Conservation (phyloP, 2,329 filamentous ascomycete species). For the Cercospora nicotianae region DNA sequence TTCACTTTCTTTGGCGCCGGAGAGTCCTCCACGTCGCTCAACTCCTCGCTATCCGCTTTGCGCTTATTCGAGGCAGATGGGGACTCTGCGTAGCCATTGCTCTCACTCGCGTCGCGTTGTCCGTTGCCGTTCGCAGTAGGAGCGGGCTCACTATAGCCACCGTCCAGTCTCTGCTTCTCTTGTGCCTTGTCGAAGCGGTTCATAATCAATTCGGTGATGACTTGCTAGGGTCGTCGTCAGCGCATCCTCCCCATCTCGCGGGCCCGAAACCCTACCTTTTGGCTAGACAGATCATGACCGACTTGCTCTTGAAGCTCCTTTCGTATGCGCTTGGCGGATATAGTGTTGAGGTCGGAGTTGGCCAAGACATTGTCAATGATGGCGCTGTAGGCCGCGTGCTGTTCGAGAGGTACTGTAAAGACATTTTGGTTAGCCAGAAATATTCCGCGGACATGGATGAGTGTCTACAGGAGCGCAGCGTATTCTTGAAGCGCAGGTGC, state of each 20-base stretch:
- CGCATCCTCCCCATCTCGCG: background rate
- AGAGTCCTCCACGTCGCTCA: constrained; percentile 44
- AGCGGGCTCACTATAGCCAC: constrained; percentile 38
- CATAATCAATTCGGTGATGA: constrained; percentile 51
- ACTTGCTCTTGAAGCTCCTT: constrained; percentile 62
- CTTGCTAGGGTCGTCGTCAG: constrained; percentile 39
- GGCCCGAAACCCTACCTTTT: constrained; percentile 53
- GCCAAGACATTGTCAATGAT: constrained; percentile 65
- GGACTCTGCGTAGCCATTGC: constrained; percentile 20
- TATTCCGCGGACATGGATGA: background rate
- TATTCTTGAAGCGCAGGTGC: background rate
- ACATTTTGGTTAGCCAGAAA: constrained; percentile 4
- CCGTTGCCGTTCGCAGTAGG: constrained; percentile 41
- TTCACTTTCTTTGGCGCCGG: constrained; percentile 41
- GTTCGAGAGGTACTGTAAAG: constrained; percentile 33
- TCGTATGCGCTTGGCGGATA: constrained; percentile 65
- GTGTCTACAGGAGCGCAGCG: background rate
- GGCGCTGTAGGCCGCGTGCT: constrained; percentile 45
- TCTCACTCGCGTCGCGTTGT: constrained; percentile 19
- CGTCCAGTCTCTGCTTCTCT: constrained; percentile 21
- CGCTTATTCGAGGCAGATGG: constrained; percentile 43
- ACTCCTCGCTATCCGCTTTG: constrained; percentile 42
- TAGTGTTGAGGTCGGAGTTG: constrained; percentile 61
- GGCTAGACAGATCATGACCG: constrained; percentile 60
- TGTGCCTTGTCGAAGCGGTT: constrained; percentile 53